Base-by-base conservation (phyloP, 2,329 filamentous ascomycete genomes). In the Neopestalotiopsis sp. region DNA sequence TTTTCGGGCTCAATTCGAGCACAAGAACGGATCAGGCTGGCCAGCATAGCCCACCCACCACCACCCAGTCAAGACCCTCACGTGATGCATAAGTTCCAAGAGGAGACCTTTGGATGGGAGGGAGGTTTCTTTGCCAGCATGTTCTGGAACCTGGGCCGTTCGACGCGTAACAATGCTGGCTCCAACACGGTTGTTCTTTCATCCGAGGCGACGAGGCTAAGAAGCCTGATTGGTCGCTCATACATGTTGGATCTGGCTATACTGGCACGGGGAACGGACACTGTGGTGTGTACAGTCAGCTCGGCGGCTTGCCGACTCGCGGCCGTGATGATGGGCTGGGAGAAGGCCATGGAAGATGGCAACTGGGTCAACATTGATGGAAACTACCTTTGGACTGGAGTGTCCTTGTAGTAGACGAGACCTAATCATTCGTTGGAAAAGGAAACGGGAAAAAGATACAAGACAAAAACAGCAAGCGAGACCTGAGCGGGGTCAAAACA, bases 251-350 rank as follows among this genome's bases (percentile, higher is more conserved):
- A 97, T 80, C 81, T 97, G 68, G 89, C 91, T 0, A 91, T 97
- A 30, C 82, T 97, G 59, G 88, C 90, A 0, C 84, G 86, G 34
- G 87, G 89, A 17, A 89, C 88, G 67, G 93, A 96, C 77, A 86
- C 84, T 13, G 85, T 96, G 7, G 86, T 97, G 1, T 97, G 94
- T 75, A 92, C 90, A 2, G 91, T 95, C 30, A 93, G 91, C 73
- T 89, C 90, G 42, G 88, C 86, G 80, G 89, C 89, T 0, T 97
- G 94, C 78, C 87, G 93, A 28, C 75, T 97, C 66, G 78, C 97
- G 71, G 94, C 89, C 2, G 93, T 97, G 56, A 94, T 97, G 91
- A 90, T 96, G 89, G 94, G 94, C 0, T 95, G 93, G 92, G 91
- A 95, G 49, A 85, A 84, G 38, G 89, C 87, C 4, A 85, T 94